Percentiles rank a stretch among this genome's conserved stretches.
Evolutionary conservation across 1,284 basidiomycete species (phyloP).

Genomic region (Gastroboletus turbinatus): DNA sequence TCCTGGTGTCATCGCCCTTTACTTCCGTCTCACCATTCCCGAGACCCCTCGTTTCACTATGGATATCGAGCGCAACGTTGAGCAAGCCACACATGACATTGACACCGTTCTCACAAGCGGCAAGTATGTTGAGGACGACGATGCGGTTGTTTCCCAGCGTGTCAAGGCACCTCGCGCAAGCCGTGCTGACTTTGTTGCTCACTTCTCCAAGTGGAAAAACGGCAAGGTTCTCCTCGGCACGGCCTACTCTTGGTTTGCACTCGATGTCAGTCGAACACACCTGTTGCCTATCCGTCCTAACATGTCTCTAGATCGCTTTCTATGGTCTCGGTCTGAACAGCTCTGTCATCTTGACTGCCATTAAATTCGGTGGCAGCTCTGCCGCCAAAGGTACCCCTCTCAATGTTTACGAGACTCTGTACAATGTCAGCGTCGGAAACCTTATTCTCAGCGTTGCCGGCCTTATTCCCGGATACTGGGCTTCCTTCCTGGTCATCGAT

Average conservation of each 20-base stretch:
- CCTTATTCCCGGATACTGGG: slow-evolving; percentile 54
- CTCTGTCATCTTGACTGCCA: slow-evolving; percentile 40
- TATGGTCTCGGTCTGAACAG: slow-evolving; percentile 64
- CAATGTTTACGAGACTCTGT: slow-evolving; percentile 29
- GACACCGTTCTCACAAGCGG: slow-evolving; percentile 46
- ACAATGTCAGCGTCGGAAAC: slow-evolving; percentile 36
- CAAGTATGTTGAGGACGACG: slow-evolving; percentile 42
- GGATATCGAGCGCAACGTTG: slow-evolving; percentile 67
- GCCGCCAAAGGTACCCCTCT: slow-evolving; percentile 14
- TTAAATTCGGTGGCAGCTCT: slow-evolving; percentile 27
- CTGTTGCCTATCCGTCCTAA: not conserved
- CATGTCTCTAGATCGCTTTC: slow-evolving; percentile 49
- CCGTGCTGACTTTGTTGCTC: slow-evolving; percentile 44
- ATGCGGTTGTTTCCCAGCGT: slow-evolving; percentile 39
- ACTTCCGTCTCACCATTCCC: slow-evolving; percentile 57
- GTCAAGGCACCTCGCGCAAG: slow-evolving; percentile 49
- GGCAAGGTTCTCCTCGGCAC: slow-evolving; percentile 47
- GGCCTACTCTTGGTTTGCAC: slow-evolving; percentile 61
- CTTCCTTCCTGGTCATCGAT: slow-evolving; percentile 50
- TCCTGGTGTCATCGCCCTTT: slow-evolving; percentile 52
- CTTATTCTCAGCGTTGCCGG: slow-evolving; percentile 54
- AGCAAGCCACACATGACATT: slow-evolving; percentile 56
- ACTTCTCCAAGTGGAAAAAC: slow-evolving; percentile 48
- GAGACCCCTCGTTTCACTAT: slow-evolving; percentile 69
- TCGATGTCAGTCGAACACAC: slow-evolving; percentile 42